These are phyloP conservation scores for Chlamydomonas incerta DNA, from an alignment of 139 green algal species.

Conservation along the genomic window DNA sequence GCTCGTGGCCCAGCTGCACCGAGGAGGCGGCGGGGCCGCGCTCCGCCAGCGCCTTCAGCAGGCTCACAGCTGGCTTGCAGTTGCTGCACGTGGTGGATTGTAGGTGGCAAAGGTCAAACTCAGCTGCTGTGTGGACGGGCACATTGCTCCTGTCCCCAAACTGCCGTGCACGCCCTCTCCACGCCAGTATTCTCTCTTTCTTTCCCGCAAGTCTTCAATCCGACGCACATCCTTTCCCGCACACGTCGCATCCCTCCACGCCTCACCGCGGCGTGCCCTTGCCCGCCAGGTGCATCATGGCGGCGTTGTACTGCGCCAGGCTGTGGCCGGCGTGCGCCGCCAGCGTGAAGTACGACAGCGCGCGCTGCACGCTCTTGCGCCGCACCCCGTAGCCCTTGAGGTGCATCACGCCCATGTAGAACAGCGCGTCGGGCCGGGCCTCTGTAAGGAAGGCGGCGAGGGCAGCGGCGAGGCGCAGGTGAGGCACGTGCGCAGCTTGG, in stretches of 20 bases:
- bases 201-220: no score
- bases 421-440: conserved; percentile 71
- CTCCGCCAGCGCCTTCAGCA: conserved; percentile 69
- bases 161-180: no score
- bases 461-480: no score
- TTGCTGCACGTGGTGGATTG: no score
- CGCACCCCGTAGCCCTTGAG: conserved; percentile 61
- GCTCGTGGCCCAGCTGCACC: conserved; percentile 72
- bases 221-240: no score
- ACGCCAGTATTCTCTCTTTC: no score
- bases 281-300: conserved; percentile 87
- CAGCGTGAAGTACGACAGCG: conserved; percentile 51
- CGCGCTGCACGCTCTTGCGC: conserved; percentile 51
- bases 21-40: conserved; percentile 50
- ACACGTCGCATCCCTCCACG: no score
- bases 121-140: no score
- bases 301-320: conserved; percentile 92
- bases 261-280: conserved; percentile 60
- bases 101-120: no score
- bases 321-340: conserved; percentile 71
- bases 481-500: no score
- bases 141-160: no score
- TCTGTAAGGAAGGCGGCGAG: conserved; percentile 1
- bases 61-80: conserved; percentile 59
- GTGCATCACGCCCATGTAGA: conserved; percentile 88